phyloP scores from a whole-genome alignment of 139 green algal species.

The Coelastrella sp. region DNA sequence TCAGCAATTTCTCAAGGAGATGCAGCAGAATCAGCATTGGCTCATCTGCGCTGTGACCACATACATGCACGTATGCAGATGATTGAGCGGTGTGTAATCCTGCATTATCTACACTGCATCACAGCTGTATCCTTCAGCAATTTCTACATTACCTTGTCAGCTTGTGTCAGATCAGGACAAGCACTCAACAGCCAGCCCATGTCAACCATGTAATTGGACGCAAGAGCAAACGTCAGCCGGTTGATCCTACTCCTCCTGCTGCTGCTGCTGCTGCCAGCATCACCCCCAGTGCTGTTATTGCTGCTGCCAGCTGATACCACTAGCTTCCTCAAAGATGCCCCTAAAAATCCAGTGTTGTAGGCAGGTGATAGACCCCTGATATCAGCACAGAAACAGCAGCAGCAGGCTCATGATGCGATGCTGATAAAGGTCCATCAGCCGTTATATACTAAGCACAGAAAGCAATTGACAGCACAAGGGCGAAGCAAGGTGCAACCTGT shows the following conservation, averaged over 20 bases:
- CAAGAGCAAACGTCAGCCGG: not conserved
- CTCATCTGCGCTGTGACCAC: no score
- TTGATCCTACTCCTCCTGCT: not conserved
- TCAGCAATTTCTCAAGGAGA: no score
- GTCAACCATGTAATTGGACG: slow-evolving; percentile 86
- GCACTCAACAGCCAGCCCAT: slow-evolving; percentile 72
- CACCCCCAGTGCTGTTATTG: not conserved
- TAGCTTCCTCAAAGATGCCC: slow-evolving; percentile 53
- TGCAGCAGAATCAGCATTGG: not conserved
- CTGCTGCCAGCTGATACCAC: slow-evolving; percentile 24
- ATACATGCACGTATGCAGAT: no score
- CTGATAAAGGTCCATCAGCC: not conserved
- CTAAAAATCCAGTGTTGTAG: slow-evolving; percentile 62
- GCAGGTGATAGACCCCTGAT: slow-evolving; percentile 45
- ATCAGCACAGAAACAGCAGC: not conserved
- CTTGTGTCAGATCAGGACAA: slow-evolving; percentile 64
- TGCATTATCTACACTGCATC: no score
- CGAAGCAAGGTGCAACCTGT: no score
- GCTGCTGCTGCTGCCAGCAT: not conserved
- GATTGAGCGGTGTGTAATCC: no score
- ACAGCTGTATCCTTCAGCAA: no score
- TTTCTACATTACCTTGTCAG: slow-evolving; percentile 55
- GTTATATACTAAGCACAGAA: no score
- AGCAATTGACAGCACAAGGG: no score
- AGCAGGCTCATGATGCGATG: not conserved